These are phyloP conservation scores for Nakazawaea wyomingensis DNA, from an alignment of 805 yeast species.

Conservation along the genomic window DNA sequence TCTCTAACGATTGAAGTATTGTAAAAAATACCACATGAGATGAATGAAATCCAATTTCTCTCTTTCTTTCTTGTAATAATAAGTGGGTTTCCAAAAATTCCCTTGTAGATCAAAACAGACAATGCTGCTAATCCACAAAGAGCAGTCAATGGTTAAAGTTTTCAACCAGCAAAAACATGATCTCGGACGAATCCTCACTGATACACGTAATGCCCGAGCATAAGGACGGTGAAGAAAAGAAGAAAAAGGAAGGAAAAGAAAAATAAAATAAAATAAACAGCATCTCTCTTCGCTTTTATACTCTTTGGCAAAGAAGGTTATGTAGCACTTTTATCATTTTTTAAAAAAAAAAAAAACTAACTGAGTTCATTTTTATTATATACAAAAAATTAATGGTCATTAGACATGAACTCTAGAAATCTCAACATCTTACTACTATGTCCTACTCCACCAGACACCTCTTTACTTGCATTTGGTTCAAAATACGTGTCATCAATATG, in stretches of 20 bases:
- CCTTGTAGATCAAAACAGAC: conserved; percentile 51
- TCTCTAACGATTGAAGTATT: neutral
- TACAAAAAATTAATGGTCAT: too few relatives aligned
- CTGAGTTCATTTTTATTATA: neutral
- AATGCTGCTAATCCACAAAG: conserved; percentile 38
- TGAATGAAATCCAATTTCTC: neutral
- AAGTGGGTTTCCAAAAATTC: conserved; percentile 63
- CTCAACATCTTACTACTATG: conserved; percentile 21
- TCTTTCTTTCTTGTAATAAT: neutral
- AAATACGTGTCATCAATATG: conserved; percentile 18
- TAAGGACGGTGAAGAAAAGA: conserved; percentile 23
- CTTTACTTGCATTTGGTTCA: conserved; percentile 20
- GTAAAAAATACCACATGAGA: neutral
- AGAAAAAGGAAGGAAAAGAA: neutral
- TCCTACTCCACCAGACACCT: conserved; percentile 16
- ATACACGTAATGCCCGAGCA: conserved; percentile 99
- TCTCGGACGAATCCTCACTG: conserved; percentile 99
- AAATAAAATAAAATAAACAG: neutral
- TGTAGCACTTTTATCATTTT: conserved; percentile 6
- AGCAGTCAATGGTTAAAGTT: conserved; percentile 92
- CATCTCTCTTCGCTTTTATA: neutral
- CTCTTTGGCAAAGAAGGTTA: conserved; percentile 1
- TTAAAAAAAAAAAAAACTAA: too few relatives aligned
- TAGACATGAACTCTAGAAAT: conserved; percentile 16
- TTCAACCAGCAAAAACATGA: conserved; percentile 99